Base-by-base conservation (phyloP, 352 stramenopile species). In the Phytophthora colocasiae region DNA sequence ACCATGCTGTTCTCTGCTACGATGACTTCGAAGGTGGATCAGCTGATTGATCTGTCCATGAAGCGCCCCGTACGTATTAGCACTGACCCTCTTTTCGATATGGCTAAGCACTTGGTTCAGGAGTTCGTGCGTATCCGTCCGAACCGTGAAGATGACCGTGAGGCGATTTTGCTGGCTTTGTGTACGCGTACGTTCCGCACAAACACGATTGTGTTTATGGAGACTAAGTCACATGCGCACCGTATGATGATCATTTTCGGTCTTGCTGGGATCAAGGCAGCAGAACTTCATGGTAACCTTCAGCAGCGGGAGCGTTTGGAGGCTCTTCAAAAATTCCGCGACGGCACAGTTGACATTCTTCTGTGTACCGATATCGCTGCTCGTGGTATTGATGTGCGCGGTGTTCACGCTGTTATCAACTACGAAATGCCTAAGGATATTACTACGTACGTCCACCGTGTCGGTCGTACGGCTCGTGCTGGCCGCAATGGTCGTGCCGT, bases 1-100 rank as follows among this genome's bases (percentile, higher is more conserved):
- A 99, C 98, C 14, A 91, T 99, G 79, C 75, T 99, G 2, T 99
- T 99, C 77, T 99, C 97, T 48, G 98, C 98, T 15, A 99, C 98
- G 15, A 89, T 99, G 77, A 98, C 96, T 40, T 98, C 97, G 14
- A 99, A 98, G 73, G 85, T 99, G 2, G 96, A 99, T 66, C 95
- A 99, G 61, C 81, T 99, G 15, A 96, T 99, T 65, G 92, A 95
- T 32, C 66, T 99, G 34, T 98, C 96, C 46, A 91, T 99, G 79
- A 99, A 99, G 71, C 89, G 93, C 6, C 97, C 98, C 4, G 94
- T 99, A 38, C 89, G 96, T 49, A 96, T 99, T 46, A 93, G 86
- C 38, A 97, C 97, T 4, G 93, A 98, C 66, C 90, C 90, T 19
- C 52, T 99, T 47, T 95, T 94, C 80, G 96, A 98, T 81, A 98